phyloP scores from a whole-genome alignment of 495 filamentous ascomycete genomes.

The Hyaloscypha bicolor region DNA sequence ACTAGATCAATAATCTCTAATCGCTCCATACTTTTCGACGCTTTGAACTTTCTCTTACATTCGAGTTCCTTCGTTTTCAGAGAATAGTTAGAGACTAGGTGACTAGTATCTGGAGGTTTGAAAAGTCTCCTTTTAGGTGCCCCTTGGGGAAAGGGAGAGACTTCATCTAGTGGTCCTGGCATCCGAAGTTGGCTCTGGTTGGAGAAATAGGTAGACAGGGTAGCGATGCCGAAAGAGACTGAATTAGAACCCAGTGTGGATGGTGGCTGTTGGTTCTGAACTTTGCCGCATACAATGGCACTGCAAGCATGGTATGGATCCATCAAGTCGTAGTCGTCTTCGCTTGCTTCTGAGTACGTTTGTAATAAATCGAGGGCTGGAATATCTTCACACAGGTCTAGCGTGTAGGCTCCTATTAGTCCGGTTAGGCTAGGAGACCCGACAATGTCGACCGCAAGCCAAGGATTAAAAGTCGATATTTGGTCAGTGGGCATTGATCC shows the following conservation, averaged over 20 bases:
- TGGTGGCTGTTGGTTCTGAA: neutral
- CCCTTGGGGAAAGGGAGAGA: neutral
- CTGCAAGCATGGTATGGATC: neutral
- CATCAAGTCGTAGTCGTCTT: neutral
- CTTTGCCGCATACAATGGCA: neutral
- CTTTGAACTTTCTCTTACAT: neutral
- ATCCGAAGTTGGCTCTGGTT: neutral
- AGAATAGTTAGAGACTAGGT: neutral
- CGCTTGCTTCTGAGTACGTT: neutral
- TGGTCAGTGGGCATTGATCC: neutral
- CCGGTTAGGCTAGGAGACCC: neutral
- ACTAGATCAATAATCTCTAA: neutral
- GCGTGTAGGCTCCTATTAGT: neutral
- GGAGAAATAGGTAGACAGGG: neutral
- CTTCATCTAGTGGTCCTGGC: neutral
- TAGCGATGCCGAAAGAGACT: neutral
- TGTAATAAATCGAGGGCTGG: neutral
- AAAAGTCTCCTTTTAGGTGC: neutral
- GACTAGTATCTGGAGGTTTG: neutral
- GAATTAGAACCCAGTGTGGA: neutral
- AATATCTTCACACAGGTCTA: neutral
- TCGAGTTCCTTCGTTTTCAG: neutral
- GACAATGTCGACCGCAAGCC: neutral
- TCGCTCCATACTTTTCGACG: neutral
- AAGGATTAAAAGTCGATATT: neutral